Evolutionary conservation across 202 grass and related monocot genomes (phyloP), one percentile per base, ranked within the genome.

Genomic region (Schoenoplectus tabernaemontani): DNA sequence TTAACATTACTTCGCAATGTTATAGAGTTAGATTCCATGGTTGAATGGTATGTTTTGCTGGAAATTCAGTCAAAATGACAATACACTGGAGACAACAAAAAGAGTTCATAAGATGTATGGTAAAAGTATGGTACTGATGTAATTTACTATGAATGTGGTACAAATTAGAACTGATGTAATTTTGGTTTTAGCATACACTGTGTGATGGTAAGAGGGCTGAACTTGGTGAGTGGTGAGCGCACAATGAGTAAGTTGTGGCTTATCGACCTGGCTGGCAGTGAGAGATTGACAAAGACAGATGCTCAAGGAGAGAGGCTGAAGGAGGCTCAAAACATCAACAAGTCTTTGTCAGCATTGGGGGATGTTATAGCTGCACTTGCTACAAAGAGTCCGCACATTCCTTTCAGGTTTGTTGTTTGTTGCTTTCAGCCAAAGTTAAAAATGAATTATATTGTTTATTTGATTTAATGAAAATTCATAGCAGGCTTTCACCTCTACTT

Each of bases 281-380:
- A 98, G 83, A 81, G 95, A 76, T 80, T 98, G 19, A 57, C 86
- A 65, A 98, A 98, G 84, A 94, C 91, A 50, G 95, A 97, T 51
- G 95, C 89, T 57, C 95, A 98, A 90, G 95, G 91, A 77, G 95
- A 98, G 61, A 78, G 95, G 22, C 65, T 98, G 60, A 98, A 89
- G 83, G 95, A 98, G 84, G 89, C 94, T 16, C 95, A 98, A 23
- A 98, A 86, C 61, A 98, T 94, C 20, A 98, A 94, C 56, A 98
- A 90, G 64, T 98, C 95, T 9, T 91, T 98, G 78, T 98, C 89
- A 75, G 95, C 95, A 24, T 89, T 98, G 65, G 95, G 95, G 51
- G 91, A 98, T 79, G 95, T 98, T 37, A 98, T 98, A 85, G 94
- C 89, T 41, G 89, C 95, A 57, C 95, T 98, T 76, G 91, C 95